Base-by-base conservation (phyloP, 306 rosid species). In the Canavalia gladiata region DNA sequence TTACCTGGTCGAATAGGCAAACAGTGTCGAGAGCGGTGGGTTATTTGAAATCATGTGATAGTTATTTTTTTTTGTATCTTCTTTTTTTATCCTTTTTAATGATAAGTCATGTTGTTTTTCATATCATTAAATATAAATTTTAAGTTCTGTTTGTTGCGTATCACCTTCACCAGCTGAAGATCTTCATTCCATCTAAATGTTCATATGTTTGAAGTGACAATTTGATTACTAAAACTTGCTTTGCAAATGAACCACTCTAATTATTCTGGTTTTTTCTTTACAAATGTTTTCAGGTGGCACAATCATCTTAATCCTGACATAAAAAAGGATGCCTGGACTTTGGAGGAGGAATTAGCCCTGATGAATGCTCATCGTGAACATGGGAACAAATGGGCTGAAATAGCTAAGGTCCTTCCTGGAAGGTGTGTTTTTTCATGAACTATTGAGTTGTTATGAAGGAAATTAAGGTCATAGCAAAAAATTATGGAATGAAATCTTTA, bases 331-430 rank as follows among this genome's bases (percentile, higher is more conserved):
- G 97, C 99, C 46, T 95, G 99, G 99, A 89, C 97, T 2, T 76
- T 86, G 82, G 97, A 89, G 45, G 99, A 95, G 91, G 99, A 95
- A 86, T 68, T 88, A 75, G 90, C 94, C 59, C 87, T 95, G 60
- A 95, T 95, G 97, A 84, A 89, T 77, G 97, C 98, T 82, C 99
- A 95, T 88, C 90, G 43, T 73, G 56, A 68, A 10, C 86, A 92
- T 84, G 99, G 98, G 86, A 95, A 95, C 84, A 93, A 90, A 87
- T 95, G 99, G 99, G 99, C 99, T 69, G 97, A 95, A 88, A 95
- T 95, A 71, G 99, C 99, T 30, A 91, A 87, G 91, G 94, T 88
- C 66, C 86, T 95, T 64, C 91, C 92, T 29, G 99, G 99, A 93
- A 95, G 99, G 98, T 95, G 81, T 59, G 80, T 66, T 59, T 86